Conservation (phyloP, 345 rosid species). For the Citrus maxima region DNA sequence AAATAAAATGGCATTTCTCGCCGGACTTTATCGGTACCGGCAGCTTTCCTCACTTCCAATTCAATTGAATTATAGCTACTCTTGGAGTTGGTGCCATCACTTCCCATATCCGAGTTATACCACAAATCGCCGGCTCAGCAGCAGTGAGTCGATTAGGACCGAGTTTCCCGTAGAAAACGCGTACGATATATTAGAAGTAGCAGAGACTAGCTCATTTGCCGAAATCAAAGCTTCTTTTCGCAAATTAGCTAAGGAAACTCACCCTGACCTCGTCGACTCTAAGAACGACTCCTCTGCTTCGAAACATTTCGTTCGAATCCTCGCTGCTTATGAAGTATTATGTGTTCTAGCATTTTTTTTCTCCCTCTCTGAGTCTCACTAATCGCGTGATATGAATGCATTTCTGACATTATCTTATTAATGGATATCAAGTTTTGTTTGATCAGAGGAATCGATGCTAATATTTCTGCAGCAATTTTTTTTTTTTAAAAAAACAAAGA, state of each 20-base stretch:
- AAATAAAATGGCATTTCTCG: conserved; percentile 27
- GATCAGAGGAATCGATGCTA: not conserved
- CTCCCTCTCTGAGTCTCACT: not conserved
- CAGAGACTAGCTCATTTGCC: conserved; percentile 62
- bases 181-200: conserved; percentile 62
- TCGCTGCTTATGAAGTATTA: conserved; percentile 88
- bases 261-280: conserved; percentile 67
- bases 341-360: not conserved
- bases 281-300: conserved; percentile 45
- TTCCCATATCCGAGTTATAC: conserved; percentile 17
- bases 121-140: conserved; percentile 42
- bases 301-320: conserved; percentile 71
- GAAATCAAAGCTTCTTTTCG: conserved; percentile 91
- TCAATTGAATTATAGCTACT: conserved; percentile 16
- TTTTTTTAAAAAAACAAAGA: not conserved
- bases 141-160: conserved; percentile 42
- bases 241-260: conserved; percentile 83
- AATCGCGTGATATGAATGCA: not conserved
- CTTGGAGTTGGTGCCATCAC: conserved; percentile 8
- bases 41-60: conserved; percentile 12
- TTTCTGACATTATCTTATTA: not conserved
- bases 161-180: conserved; percentile 70
- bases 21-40: conserved; percentile 31
- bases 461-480: not conserved
- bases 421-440: not conserved